A percentile compares a stretch with the other conserved stretches of the same genome.
phyloP scores from a whole-genome alignment of 2,329 filamentous ascomycete genomes.

The Monosporascus sp. region DNA sequence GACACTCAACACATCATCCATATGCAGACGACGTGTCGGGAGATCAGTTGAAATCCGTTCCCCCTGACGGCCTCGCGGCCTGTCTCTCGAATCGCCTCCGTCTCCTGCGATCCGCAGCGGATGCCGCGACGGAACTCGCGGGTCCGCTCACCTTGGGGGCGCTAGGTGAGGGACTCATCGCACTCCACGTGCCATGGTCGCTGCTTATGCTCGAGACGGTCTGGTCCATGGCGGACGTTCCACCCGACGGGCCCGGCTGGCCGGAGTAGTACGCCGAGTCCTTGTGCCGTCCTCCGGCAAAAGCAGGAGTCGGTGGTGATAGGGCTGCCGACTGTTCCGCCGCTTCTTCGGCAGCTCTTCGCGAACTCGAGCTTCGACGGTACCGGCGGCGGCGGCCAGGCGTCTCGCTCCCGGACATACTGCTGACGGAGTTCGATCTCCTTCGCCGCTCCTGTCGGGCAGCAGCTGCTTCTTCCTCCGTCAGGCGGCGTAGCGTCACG shows the following conservation, averaged over 20 bases:
- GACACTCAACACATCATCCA: not conserved
- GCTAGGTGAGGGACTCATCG: constrained; percentile 41
- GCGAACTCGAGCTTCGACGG: constrained; percentile 46
- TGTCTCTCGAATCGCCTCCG: constrained; percentile 51
- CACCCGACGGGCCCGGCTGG: constrained; percentile 36
- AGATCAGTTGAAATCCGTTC: constrained; percentile 15
- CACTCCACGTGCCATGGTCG: constrained; percentile 44
- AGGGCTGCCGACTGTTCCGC: constrained; percentile 40
- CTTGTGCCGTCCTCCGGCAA: constrained; percentile 48
- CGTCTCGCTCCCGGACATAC: constrained; percentile 51
- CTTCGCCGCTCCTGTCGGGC: constrained; percentile 30
- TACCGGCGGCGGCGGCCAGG: constrained; percentile 43
- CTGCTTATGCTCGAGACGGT: constrained; percentile 45
- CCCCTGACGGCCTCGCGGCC: constrained; percentile 28
- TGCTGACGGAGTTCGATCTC: constrained; percentile 49
- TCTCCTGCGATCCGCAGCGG: constrained; percentile 46
- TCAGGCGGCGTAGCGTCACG: constrained; percentile 55
- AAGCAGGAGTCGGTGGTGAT: constrained; percentile 51
- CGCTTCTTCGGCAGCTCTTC: constrained; percentile 36
- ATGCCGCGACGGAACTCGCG: constrained; percentile 31
- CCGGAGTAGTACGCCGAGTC: constrained; percentile 60
- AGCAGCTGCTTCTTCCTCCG: constrained; percentile 52
- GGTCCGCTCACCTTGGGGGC: constrained; percentile 29
- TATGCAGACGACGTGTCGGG: not conserved
- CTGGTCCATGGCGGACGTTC: constrained; percentile 30